Conservation (phyloP, 2,329 filamentous ascomycete genomes). For the Xylariaceae sp. region DNA sequence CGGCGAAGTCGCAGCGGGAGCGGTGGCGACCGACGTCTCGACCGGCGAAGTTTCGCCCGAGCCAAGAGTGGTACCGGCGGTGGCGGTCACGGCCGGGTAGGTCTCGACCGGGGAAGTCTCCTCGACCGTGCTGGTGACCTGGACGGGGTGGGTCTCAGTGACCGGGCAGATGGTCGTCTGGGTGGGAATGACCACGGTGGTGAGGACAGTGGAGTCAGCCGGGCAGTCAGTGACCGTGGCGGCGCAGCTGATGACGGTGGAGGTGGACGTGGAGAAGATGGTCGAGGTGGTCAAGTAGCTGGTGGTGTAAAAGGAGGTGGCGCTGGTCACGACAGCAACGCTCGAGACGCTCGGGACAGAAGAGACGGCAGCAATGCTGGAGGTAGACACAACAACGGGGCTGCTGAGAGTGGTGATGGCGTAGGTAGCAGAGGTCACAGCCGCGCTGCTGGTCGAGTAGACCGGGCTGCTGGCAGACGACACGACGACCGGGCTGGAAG, state of each 20-base stretch:
- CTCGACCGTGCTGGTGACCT: constrained; percentile 16
- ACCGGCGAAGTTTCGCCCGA: constrained; percentile 2
- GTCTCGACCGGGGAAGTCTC: constrained; percentile 2
- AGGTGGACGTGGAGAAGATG: constrained; percentile 40
- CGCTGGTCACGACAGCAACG: constrained; percentile 16
- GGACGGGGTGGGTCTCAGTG: constrained; percentile 40
- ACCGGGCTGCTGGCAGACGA: constrained; percentile 6
- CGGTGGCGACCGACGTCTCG: constrained; percentile 5
- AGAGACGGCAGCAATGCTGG: constrained; percentile 8
- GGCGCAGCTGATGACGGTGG: constrained; percentile 45
- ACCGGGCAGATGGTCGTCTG: constrained; percentile 56
- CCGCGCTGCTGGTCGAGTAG: constrained; percentile 3
- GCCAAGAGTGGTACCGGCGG: constrained; percentile 11
- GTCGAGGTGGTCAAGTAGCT: constrained; percentile 41
- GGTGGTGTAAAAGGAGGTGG: constrained; percentile 18
- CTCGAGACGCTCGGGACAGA: too few species aligned
- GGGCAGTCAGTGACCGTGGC: constrained; percentile 43
- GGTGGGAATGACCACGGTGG: constrained; percentile 47
- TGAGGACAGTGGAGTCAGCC: constrained; percentile 35
- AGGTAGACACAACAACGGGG: constrained; percentile 8
- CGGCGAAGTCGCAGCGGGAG: constrained; percentile 7
- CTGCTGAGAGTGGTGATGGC: constrained; percentile 10
- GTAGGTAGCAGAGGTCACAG: constrained; percentile 7
- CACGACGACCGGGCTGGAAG: neutral
- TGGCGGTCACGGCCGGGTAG: constrained; percentile 4